Conservation (phyloP, 441 rosid species). For the Theobroma grandiflorum region DNA sequence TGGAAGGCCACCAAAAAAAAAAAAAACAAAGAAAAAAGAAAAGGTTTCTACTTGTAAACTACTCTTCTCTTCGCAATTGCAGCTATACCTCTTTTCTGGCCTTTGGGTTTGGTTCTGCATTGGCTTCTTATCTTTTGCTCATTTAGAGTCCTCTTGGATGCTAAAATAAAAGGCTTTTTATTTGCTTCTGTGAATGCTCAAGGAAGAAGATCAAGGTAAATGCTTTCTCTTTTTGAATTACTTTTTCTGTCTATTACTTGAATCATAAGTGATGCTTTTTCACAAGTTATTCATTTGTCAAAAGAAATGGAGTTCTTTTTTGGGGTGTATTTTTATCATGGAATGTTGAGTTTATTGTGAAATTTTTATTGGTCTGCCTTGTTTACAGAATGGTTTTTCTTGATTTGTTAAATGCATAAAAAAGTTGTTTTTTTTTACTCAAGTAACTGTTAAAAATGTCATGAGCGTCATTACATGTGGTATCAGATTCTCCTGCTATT, state of each 20-base stretch:
- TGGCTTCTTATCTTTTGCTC: constrained; percentile 51
- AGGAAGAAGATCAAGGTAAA: constrained; percentile 71
- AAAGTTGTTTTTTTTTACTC: constrained; percentile 9
- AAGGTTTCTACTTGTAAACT: constrained; percentile 42
- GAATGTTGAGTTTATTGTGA: constrained; percentile 10
- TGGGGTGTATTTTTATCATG: constrained; percentile 22
- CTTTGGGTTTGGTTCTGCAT: constrained; percentile 45
- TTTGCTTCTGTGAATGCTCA: constrained; percentile 47
- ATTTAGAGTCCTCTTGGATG: constrained; percentile 44
- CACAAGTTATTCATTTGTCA: constrained; percentile 29
- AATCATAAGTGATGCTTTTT: constrained; percentile 69
- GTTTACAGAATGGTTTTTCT: constrained; percentile 19
- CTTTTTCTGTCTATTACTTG: constrained; percentile 56
- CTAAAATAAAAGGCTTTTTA: constrained; percentile 39
- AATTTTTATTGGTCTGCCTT: not conserved
- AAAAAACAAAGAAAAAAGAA: not conserved
- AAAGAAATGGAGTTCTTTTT: constrained; percentile 6
- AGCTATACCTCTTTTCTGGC: constrained; percentile 27
- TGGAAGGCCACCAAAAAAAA: constrained; percentile 21
- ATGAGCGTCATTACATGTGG: constrained; percentile 18
- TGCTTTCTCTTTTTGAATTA: constrained; percentile 31
- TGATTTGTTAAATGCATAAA: constrained; percentile 30
- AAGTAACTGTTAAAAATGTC: constrained; percentile 24
- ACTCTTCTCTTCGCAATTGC: constrained; percentile 41
- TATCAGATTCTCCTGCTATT: constrained; percentile 26